Evolutionary conservation across 2,329 filamentous ascomycete genomes (phyloP).

Genomic region (Alternaria sp.): DNA sequence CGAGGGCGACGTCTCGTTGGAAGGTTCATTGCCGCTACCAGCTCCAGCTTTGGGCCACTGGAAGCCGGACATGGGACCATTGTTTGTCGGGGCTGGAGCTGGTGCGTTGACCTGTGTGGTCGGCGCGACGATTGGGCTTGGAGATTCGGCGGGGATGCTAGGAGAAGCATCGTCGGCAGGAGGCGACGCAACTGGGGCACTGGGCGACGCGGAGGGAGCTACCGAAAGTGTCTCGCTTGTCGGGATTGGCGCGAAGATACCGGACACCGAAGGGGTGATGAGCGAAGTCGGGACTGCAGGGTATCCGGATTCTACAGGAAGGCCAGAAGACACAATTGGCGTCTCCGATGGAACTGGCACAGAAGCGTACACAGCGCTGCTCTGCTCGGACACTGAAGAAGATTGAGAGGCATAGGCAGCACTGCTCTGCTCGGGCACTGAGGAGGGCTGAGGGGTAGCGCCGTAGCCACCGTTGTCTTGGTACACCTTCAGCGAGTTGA

Average conservation of each 20-base stretch:
- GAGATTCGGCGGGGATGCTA: slow-evolving; percentile 4
- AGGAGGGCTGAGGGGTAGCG: slow-evolving; percentile 19
- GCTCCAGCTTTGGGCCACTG: slow-evolving; percentile 27
- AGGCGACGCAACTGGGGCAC: slow-evolving; percentile 10
- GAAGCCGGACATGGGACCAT: slow-evolving; percentile 31
- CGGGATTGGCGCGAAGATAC: slow-evolving; percentile 16
- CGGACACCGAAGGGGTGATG: slow-evolving; percentile 12
- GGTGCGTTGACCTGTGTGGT: slow-evolving; percentile 20
- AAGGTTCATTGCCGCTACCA: slow-evolving; percentile 3
- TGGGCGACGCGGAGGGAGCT: background rate
- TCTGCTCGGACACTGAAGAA: slow-evolving; percentile 22
- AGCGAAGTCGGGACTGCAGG: slow-evolving; percentile 11
- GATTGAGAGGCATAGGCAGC: slow-evolving; percentile 20
- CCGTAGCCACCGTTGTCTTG: slow-evolving; percentile 37
- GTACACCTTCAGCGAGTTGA: slow-evolving; percentile 60
- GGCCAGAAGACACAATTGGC: slow-evolving; percentile 13
- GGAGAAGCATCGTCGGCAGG: slow-evolving; percentile 7
- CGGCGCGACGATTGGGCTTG: slow-evolving; percentile 8
- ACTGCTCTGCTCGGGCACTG: slow-evolving; percentile 23
- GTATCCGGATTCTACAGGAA: slow-evolving; percentile 5
- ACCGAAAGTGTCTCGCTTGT: slow-evolving; percentile 12
- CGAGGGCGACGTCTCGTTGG: slow-evolving; percentile 8
- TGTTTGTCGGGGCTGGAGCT: slow-evolving; percentile 12
- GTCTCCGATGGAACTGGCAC: slow-evolving; percentile 18
- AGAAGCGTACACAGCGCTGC: slow-evolving; percentile 21